phyloP scores from a whole-genome alignment of 768 basidiomycete species.

The Mycena galopus region DNA sequence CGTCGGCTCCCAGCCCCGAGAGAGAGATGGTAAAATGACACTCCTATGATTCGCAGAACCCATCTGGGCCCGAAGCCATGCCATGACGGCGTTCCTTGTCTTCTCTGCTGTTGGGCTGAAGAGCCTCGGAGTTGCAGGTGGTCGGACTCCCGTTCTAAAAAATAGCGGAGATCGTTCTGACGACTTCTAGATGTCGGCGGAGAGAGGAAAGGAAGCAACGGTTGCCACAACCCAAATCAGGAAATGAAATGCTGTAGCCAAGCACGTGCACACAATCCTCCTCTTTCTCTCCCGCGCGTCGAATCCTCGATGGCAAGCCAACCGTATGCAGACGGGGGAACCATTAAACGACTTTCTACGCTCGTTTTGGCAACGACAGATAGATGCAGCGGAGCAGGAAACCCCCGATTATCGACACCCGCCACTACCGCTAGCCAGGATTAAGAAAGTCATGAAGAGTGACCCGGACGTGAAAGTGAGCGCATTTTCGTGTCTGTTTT shows the following conservation, averaged over 20 bases:
- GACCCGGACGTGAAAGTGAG: constrained; percentile 95
- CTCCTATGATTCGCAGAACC: constrained; percentile 1
- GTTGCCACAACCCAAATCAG: constrained; percentile 16
- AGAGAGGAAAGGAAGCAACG: background rate
- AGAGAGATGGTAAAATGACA: background rate
- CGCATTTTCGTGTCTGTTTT: constrained; percentile 4
- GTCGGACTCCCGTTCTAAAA: background rate
- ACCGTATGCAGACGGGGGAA: constrained; percentile 86
- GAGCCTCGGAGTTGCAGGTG: constrained; percentile 14
- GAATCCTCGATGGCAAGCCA: constrained; percentile 46
- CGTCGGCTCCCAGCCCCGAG: background rate
- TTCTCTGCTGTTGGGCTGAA: background rate
- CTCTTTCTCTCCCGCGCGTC: constrained; percentile 12
- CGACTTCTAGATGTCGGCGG: constrained; percentile 9
- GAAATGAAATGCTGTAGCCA: constrained; percentile 4
- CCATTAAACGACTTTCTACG: constrained; percentile 89
- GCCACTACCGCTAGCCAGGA: constrained; percentile 91
- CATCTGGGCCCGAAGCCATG: background rate
- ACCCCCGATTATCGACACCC: constrained; percentile 91
- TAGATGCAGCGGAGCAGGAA: constrained; percentile 89
- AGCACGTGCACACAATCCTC: background rate
- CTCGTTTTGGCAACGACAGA: constrained; percentile 92
- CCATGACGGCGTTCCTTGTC: constrained; percentile 16
- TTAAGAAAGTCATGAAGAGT: constrained; percentile 99
- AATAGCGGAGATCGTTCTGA: background rate